Evolutionary conservation across 2,329 filamentous ascomycete genomes (phyloP), one percentile per base, ranked within the genome.

Genomic region (Verticillium klebahnii): DNA sequence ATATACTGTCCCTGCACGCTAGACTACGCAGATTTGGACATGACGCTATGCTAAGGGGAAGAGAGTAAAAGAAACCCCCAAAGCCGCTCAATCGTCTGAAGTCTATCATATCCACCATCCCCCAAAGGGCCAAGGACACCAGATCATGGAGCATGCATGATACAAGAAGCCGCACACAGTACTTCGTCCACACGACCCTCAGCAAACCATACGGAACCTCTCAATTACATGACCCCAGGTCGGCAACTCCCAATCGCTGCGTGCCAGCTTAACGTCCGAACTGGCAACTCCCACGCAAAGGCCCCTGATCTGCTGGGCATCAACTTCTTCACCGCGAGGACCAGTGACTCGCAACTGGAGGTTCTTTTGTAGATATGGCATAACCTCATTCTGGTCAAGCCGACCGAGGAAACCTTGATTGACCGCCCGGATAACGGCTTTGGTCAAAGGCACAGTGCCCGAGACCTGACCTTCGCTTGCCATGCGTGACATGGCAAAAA

Each of bases 391-490:
- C 0, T 74, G 68, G 2, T 74, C 72, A 23, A 84, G 69, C 63
- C 74, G 71, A 1, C 66, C 58, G n/a, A 84, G 63, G 15, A 67
- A 67, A 6, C 75, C 74, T 0, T 67, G 68, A 1, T 70, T 70
- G 4, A 82, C 72, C 68, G 78, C 74, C 56, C 76, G 73, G 64
- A 82, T 72, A 60, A 86, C 68, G 3, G 78, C 76, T 7, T 77
- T 75, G 2, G 84, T 86, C 64, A 86, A 67, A 0, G 84, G 84
- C 14, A 84, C 71, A 0, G 82, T 80, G 1, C 82, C 81, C 1
- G 81, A 77, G 17, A 83, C 75, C 58, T 74, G 74, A 32, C 69
- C 71, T 9, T 68, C 59, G 0, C 72, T 73, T 50, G 69, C 73
- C 29, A 69, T 72, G 23, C 71, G 69, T 34, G 70, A 69, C 72